These are phyloP conservation scores for Pelargonium citronellum DNA, from an alignment of 441 rosid genomes.

Conservation along the genomic window DNA sequence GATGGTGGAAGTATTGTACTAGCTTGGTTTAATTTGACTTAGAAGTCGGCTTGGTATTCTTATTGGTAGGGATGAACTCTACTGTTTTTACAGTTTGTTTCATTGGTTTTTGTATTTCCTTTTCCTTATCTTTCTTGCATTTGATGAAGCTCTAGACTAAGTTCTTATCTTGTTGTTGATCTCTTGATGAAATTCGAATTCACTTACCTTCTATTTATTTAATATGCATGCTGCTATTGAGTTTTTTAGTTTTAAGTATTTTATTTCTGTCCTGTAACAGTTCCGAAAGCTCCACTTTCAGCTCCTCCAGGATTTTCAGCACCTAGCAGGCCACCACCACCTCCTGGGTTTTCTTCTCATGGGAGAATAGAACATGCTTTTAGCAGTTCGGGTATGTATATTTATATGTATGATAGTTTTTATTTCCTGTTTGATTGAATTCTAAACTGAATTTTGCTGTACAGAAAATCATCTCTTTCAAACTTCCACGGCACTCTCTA, in stretches of 20 bases:
- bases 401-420: not conserved
- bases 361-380: conserved; percentile 30
- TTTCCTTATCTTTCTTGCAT: too few relatives aligned
- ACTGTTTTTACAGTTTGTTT: too few relatives aligned
- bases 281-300: conserved; percentile 34
- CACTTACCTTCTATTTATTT: too few relatives aligned
- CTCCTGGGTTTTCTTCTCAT: conserved; percentile 40
- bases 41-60: too few relatives aligned
- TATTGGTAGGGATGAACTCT: too few relatives aligned
- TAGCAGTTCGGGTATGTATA: conserved; percentile 36
- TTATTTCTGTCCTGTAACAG: conserved; percentile 25
- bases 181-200: too few relatives aligned
- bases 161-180: too few relatives aligned
- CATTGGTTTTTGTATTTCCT: too few relatives aligned
- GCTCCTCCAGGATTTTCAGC: conserved; percentile 50
- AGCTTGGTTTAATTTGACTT: too few relatives aligned
- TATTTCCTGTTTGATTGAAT: not conserved
- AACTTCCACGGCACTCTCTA: too few relatives aligned
- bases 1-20: too few relatives aligned
- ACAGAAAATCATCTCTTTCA: conserved; percentile 30
- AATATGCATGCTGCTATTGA: not conserved
- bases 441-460: conserved; percentile 12
- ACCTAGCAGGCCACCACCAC: conserved; percentile 35
- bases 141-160: too few relatives aligned
- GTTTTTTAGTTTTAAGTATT: not conserved